Conservation (phyloP, 768 basidiomycete species). For the Russula virescens region DNA sequence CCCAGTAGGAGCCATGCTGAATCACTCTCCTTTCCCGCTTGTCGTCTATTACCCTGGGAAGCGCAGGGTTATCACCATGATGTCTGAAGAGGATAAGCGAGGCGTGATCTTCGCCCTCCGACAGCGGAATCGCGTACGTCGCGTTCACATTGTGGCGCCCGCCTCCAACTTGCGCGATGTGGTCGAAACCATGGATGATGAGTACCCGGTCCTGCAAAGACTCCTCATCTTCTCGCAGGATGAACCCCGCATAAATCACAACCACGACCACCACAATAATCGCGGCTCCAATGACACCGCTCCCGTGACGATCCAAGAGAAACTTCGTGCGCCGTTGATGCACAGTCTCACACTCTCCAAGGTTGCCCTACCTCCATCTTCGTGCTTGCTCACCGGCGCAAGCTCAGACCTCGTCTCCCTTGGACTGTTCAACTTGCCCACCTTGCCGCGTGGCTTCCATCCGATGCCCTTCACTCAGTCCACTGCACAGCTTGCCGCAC, state of each 20-base stretch:
- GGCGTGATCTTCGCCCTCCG: neutral
- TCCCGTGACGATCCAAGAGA: neutral
- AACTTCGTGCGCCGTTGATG: neutral
- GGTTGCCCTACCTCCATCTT: neutral
- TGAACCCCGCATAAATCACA: neutral
- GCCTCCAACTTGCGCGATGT: neutral
- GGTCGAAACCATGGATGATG: constrained; percentile 2
- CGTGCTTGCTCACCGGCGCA: neutral
- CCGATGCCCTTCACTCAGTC: neutral
- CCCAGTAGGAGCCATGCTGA: constrained; percentile 2
- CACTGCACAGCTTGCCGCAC: neutral
- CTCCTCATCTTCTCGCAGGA: neutral
- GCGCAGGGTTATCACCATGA: neutral
- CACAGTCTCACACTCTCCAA: constrained; percentile 1
- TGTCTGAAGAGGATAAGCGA: neutral
- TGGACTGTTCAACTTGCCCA: neutral
- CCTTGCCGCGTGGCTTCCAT: neutral
- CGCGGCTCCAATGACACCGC: neutral
- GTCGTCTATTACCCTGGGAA: constrained; percentile 2
- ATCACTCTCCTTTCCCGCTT: constrained; percentile 7
- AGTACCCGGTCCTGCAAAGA: neutral
- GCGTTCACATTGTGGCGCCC: neutral
- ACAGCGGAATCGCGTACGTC: constrained; percentile 7
- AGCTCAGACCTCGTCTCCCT: neutral
- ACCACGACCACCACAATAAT: neutral